Conservation (phyloP, 345 rosid genomes). For the Adansonia digitata region DNA sequence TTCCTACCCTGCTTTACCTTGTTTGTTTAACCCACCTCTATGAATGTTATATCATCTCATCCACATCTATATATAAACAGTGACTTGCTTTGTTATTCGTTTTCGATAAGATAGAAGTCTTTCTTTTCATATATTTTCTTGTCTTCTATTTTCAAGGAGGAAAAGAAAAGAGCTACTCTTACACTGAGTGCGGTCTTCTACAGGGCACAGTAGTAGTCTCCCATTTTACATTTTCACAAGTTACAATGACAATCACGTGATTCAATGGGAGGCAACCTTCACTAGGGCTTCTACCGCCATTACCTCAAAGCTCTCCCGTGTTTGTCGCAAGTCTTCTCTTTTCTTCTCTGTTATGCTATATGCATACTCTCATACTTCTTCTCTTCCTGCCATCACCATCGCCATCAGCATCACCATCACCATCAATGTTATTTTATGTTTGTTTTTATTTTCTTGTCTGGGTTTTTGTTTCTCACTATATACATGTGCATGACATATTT, state of each 20-base stretch:
- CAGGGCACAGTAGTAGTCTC: too few species aligned
- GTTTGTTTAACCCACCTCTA: background rate
- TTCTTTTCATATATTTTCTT: background rate
- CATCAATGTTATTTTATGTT: too few species aligned
- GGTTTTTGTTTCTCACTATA: background rate
- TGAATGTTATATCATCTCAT: too few species aligned
- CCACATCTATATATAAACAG: too few species aligned
- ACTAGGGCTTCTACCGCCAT: background rate
- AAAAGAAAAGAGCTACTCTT: background rate
- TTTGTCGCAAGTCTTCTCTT: conserved; percentile 2
- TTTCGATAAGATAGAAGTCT: conserved; percentile 5
- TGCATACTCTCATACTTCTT: too few species aligned
- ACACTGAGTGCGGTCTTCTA: too few species aligned
- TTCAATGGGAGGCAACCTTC: background rate
- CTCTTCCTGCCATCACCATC: too few species aligned
- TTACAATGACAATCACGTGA: background rate
- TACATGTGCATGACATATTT: too few species aligned
- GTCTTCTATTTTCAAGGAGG: background rate
- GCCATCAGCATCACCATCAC: too few species aligned
- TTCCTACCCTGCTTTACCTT: background rate
- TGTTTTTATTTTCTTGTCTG: background rate
- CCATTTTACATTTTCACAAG: background rate
- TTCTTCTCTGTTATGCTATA: too few species aligned
- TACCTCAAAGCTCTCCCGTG: conserved; percentile 6
- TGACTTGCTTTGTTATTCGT: background rate